Evolutionary conservation across 2,329 filamentous ascomycete genomes (phyloP).

Genomic region (Scorias spongiosa): DNA sequence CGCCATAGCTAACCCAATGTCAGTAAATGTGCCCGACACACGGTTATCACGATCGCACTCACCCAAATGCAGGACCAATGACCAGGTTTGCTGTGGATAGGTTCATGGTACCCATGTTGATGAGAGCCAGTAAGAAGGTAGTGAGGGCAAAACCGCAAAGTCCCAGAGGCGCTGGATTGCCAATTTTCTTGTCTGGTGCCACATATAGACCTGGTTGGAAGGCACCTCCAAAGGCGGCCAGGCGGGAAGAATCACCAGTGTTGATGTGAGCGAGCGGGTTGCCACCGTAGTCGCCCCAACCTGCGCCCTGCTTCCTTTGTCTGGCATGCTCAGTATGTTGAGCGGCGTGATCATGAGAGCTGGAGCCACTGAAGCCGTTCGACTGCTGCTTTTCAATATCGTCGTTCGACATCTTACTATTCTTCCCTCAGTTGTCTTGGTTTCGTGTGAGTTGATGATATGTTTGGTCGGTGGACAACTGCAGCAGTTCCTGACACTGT

Average conservation of each 20-base stretch:
- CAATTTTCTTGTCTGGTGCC: conserved; percentile 30
- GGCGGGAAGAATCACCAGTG: conserved; percentile 33
- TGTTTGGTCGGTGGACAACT: too few species aligned
- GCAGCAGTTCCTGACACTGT: too few species aligned
- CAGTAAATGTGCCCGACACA: not conserved
- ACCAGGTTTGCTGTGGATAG: conserved; percentile 31
- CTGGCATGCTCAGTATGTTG: conserved; percentile 10
- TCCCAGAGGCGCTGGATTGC: conserved; percentile 45
- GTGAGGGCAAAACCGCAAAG: conserved; percentile 51
- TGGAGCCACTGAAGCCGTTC: conserved; percentile 16
- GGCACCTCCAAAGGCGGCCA: conserved; percentile 36
- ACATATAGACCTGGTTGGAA: conserved; percentile 37
- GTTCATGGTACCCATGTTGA: conserved; percentile 31
- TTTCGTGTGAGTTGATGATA: too few species aligned
- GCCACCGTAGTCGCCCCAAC: conserved; percentile 28
- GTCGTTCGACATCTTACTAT: not conserved
- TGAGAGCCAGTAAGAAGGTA: conserved; percentile 42
- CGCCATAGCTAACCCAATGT: conserved; percentile 25
- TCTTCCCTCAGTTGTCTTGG: too few species aligned
- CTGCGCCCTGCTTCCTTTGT: conserved; percentile 27
- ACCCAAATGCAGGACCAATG: conserved; percentile 30
- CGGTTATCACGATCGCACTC: not conserved
- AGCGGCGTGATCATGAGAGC: conserved; percentile 22
- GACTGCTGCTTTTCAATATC: conserved; percentile 9
- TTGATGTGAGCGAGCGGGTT: conserved; percentile 36